Percentiles rank a stretch among this genome's conserved stretches.
Conservation (phyloP, 1,284 basidiomycete genomes). For the Rhizoctonia solani region DNA sequence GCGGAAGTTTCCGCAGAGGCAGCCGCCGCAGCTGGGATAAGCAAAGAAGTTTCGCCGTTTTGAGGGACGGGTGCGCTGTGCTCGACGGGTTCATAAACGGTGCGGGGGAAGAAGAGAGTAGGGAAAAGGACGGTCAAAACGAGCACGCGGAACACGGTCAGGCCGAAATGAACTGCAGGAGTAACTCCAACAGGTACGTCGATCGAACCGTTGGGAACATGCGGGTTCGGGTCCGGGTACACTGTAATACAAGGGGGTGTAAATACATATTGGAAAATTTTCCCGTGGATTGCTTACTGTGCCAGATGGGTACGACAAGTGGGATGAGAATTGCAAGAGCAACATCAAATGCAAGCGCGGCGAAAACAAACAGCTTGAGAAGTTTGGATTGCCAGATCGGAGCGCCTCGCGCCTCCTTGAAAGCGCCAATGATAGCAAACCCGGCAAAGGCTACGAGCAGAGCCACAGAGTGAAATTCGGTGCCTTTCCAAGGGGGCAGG, state of each 20-base stretch:
- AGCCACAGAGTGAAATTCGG: slow-evolving; percentile 57
- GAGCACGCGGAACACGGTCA: slow-evolving; percentile 67
- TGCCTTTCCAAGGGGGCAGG: slow-evolving; percentile 56
- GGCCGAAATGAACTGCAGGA: slow-evolving; percentile 60
- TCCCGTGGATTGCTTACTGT: slow-evolving; percentile 54
- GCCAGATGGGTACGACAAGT: slow-evolving; percentile 50
- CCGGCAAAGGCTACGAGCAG: slow-evolving; percentile 65
- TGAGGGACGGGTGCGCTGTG: slow-evolving; percentile 50
- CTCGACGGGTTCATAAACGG: slow-evolving; percentile 59
- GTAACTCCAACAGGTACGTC: slow-evolving; percentile 47
- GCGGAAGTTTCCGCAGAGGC: slow-evolving; percentile 11
- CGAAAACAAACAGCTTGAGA: slow-evolving; percentile 57
- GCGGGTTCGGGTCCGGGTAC: too few relatives aligned
- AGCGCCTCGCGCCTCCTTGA: slow-evolving; percentile 72
- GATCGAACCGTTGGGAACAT: too few relatives aligned
- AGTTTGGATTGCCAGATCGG: slow-evolving; percentile 68
- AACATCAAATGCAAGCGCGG: slow-evolving; percentile 62
- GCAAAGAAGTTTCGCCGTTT: slow-evolving; percentile 52
- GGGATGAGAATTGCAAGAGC: slow-evolving; percentile 60
- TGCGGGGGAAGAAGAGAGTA: slow-evolving; percentile 61
- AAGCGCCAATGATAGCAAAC: slow-evolving; percentile 69
- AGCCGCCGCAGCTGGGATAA: slow-evolving; percentile 50
- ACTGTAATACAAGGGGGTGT: too few relatives aligned
- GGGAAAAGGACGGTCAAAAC: slow-evolving; percentile 62
- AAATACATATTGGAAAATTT: too few relatives aligned